phyloP scores from a whole-genome alignment of 1,284 basidiomycete species.

The Meira nashicola region DNA sequence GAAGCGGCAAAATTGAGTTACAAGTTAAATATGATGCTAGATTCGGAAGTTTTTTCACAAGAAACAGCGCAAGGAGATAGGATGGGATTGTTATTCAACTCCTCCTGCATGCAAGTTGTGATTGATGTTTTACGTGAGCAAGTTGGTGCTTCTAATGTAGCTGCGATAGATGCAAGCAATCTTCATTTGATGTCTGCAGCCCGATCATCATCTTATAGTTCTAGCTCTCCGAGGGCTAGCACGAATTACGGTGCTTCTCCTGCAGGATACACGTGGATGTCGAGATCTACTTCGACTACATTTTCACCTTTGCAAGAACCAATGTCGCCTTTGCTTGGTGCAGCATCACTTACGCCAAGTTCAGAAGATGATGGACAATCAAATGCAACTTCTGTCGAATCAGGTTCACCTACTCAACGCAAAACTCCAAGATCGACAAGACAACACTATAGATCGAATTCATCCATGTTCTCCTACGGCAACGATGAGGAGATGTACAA shows the following conservation, averaged over 20 bases:
- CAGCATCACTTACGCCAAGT: too few relatives aligned
- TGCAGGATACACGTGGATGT: neutral
- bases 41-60: neutral
- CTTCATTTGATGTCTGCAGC: slow-evolving; percentile 13
- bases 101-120: neutral
- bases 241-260: slow-evolving; percentile 11
- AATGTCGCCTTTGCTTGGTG: too few relatives aligned
- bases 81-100: neutral
- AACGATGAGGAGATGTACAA: neutral
- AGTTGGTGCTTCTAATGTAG: neutral
- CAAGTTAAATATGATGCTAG: slow-evolving; percentile 15
- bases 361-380: too few relatives aligned
- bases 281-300: too few relatives aligned
- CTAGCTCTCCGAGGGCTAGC: slow-evolving; percentile 10
- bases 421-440: too few relatives aligned
- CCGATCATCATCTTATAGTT: neutral
- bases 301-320: too few relatives aligned
- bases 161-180: slow-evolving; percentile 7
- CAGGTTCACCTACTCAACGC: too few relatives aligned
- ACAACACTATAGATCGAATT: too few relatives aligned
- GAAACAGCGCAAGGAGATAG: neutral
- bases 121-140: neutral
- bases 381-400: too few relatives aligned
- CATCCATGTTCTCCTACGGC: too few relatives aligned
- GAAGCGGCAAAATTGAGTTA: slow-evolving; percentile 21